Percentiles rank a stretch among this genome's conserved stretches.
These are phyloP conservation scores for Boletus vermiculosoides DNA, from an alignment of 768 basidiomycete species.

Conservation along the genomic window DNA sequence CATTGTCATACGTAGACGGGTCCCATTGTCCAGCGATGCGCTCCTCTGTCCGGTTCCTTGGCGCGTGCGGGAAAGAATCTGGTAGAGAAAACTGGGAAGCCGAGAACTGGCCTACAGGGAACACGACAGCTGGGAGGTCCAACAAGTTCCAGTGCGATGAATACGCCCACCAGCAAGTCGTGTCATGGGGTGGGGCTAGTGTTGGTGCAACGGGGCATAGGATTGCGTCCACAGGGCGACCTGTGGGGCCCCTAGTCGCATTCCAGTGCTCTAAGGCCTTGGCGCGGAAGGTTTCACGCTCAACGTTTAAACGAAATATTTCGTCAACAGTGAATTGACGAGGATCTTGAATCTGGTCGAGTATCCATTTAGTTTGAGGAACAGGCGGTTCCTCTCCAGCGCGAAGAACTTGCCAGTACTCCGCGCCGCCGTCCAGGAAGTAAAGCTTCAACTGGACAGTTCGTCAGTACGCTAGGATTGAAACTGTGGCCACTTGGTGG, in stretches of 20 bases:
- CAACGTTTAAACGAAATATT: constrained; percentile 44
- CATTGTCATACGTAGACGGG: constrained; percentile 41
- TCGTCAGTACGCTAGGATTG: constrained; percentile 14
- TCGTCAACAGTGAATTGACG: constrained; percentile 41
- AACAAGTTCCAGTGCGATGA: constrained; percentile 53
- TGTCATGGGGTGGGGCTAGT: constrained; percentile 48
- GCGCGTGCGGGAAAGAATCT: constrained; percentile 14
- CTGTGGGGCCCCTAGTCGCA: constrained; percentile 34
- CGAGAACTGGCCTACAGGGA: constrained; percentile 43
- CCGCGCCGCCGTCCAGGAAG: constrained; percentile 48
- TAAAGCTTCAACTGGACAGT: constrained; percentile 41
- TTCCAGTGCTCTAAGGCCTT: constrained; percentile 47
- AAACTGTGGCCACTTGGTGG: background rate
- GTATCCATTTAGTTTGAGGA: constrained; percentile 44
- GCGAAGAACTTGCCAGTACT: constrained; percentile 40
- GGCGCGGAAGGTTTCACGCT: constrained; percentile 43
- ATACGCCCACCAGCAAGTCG: constrained; percentile 50
- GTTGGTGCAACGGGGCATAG: constrained; percentile 47
- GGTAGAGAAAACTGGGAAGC: constrained; percentile 21
- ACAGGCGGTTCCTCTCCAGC: constrained; percentile 37
- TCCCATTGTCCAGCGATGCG: constrained; percentile 41
- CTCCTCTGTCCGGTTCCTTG: constrained; percentile 39
- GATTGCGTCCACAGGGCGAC: constrained; percentile 47
- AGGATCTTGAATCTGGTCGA: constrained; percentile 39
- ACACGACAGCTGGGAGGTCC: constrained; percentile 48